Evolutionary conservation across 2,329 filamentous ascomycete genomes (phyloP).

Genomic region (Tolypocladium capitatum): DNA sequence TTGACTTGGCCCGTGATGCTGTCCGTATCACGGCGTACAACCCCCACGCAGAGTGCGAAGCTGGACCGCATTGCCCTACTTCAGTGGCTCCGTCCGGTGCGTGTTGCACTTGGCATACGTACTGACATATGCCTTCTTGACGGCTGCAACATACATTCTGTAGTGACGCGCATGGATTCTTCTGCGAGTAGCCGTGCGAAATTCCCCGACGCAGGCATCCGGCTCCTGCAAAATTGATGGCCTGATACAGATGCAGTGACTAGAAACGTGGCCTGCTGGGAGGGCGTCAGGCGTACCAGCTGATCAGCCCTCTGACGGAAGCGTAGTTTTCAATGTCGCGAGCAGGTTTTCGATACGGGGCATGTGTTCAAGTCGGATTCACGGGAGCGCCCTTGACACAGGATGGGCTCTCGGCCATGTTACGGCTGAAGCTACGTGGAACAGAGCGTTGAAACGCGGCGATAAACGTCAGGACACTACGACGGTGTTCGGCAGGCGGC

Average conservation of each 20-base stretch:
- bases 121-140: not conserved
- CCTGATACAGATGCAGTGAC: not conserved
- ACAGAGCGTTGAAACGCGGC: not conserved
- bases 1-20: not conserved
- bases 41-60: not conserved
- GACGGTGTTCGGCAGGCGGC: not conserved
- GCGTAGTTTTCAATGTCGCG: not conserved
- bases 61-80: not conserved
- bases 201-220: not conserved
- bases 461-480: not conserved
- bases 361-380: not conserved
- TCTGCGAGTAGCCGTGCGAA: not conserved
- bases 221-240: not conserved
- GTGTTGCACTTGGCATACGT: not conserved
- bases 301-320: not conserved
- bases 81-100: not conserved
- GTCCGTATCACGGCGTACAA: not conserved
- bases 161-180: not conserved
- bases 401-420: too few species aligned
- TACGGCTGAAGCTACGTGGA: not conserved
- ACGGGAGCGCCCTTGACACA: not conserved
- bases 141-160: not conserved
- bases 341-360: not conserved
- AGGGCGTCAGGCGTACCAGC: not conserved
- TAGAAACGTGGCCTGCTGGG: not conserved